Evolutionary conservation across 768 basidiomycete species (phyloP).

Genomic region (Fomitopsis pulvina): DNA sequence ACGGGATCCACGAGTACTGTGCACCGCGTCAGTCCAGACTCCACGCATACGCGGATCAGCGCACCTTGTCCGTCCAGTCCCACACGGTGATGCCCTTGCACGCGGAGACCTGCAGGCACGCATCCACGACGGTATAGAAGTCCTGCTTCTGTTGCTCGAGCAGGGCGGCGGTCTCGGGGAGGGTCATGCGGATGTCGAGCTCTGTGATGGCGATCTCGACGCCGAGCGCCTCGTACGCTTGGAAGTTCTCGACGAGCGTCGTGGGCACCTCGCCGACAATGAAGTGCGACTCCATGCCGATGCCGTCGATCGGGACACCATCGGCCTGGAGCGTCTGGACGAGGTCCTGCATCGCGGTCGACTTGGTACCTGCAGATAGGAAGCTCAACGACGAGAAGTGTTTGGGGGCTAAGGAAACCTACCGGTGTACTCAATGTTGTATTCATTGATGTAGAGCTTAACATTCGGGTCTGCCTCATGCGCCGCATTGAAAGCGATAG

Average conservation of each 20-base stretch:
- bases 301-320: slow-evolving; percentile 52
- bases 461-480: slow-evolving; percentile 45
- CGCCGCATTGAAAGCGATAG: slow-evolving; percentile 43
- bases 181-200: slow-evolving; percentile 56
- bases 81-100: slow-evolving; percentile 34
- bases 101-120: slow-evolving; percentile 35
- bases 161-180: slow-evolving; percentile 45
- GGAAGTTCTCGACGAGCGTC: slow-evolving; percentile 37
- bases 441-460: slow-evolving; percentile 47
- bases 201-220: slow-evolving; percentile 66
- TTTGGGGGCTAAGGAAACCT: slow-evolving; percentile 6
- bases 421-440: slow-evolving; percentile 32
- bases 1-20: slow-evolving; percentile 29
- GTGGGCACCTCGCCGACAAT: slow-evolving; percentile 51
- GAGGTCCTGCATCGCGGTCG: slow-evolving; percentile 49
- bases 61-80: slow-evolving; percentile 34
- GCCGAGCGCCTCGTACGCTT: slow-evolving; percentile 48
- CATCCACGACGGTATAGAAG: slow-evolving; percentile 45
- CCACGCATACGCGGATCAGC: not conserved
- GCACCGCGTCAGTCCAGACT: not conserved
- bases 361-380: slow-evolving; percentile 36
- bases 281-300: slow-evolving; percentile 56
- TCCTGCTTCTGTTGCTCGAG: slow-evolving; percentile 51
- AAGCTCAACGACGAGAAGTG: not conserved
- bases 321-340: slow-evolving; percentile 39